These are phyloP conservation scores for Phytophthora colocasiae DNA, from an alignment of 352 stramenopile genomes.

Conservation along the genomic window DNA sequence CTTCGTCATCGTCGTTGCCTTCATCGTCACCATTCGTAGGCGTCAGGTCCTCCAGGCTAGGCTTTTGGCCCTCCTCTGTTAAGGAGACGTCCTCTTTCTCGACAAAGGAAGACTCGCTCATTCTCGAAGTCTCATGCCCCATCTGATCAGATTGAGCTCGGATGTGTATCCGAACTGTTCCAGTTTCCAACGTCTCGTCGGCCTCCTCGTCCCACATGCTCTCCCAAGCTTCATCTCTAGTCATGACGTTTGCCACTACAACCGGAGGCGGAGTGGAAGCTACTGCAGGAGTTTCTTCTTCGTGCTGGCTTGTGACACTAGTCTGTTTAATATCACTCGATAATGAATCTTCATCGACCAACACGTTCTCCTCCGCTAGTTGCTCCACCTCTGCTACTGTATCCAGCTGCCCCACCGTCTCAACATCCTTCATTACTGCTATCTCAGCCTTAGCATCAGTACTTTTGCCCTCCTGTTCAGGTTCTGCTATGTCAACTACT, in stretches of 20 bases:
- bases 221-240: slow-evolving; percentile 80
- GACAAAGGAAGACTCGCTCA: neutral
- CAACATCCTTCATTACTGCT: neutral
- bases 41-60: neutral
- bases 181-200: slow-evolving; percentile 44
- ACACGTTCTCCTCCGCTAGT: slow-evolving; percentile 2
- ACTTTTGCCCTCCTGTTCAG: slow-evolving; percentile 6
- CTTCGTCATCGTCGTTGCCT: slow-evolving; percentile 35
- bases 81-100: slow-evolving; percentile 5
- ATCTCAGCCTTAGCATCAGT: neutral
- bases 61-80: slow-evolving; percentile 3
- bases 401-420: slow-evolving; percentile 1
- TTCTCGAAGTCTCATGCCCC: slow-evolving; percentile 7
- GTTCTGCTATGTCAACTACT: slow-evolving; percentile 12
- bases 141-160: slow-evolving; percentile 28
- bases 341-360: neutral
- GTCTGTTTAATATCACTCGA: neutral
- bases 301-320: neutral
- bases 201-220: slow-evolving; percentile 76
- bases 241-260: slow-evolving; percentile 45
- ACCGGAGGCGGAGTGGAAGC: slow-evolving; percentile 13
- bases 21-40: slow-evolving; percentile 33
- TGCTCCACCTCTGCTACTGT: slow-evolving; percentile 1
- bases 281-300: slow-evolving; percentile 3
- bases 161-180: slow-evolving; percentile 30